phyloP scores from a whole-genome alignment of 192 early-diverging fungal genomes.

The Diversispora eburnea region DNA sequence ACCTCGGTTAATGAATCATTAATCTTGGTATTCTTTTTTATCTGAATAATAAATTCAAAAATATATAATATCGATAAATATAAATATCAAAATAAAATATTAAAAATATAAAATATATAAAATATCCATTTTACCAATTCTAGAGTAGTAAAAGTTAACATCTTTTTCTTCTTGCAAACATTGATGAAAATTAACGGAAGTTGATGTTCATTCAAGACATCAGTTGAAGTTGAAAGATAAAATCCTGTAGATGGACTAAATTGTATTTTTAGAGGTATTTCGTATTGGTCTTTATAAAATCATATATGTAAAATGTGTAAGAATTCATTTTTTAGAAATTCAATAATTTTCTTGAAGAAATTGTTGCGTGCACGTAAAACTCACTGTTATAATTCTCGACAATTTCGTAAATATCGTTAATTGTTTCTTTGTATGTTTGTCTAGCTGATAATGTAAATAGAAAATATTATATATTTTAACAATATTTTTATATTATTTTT shows the following conservation, averaged over 20 bases:
- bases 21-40: slow-evolving; percentile 78
- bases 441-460: slow-evolving; percentile 42
- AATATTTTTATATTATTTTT: background rate
- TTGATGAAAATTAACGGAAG: slow-evolving; percentile 75
- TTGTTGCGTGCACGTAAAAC: too few relatives aligned
- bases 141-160: slow-evolving; percentile 68
- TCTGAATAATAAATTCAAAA: slow-evolving; percentile 31
- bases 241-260: slow-evolving; percentile 65
- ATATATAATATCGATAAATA: background rate
- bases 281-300: slow-evolving; percentile 47
- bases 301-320: slow-evolving; percentile 41
- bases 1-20: slow-evolving; percentile 80
- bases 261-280: slow-evolving; percentile 61
- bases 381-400: slow-evolving; percentile 47
- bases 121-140: slow-evolving; percentile 48
- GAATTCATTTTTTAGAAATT: slow-evolving; percentile 37
- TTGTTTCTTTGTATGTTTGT: slow-evolving; percentile 74
- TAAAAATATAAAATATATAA: slow-evolving; percentile 19
- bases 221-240: slow-evolving; percentile 46
- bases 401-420: slow-evolving; percentile 66
- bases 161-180: slow-evolving; percentile 60
- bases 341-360: slow-evolving; percentile 43
- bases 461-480: background rate
- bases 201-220: slow-evolving; percentile 37
- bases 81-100: background rate